These are phyloP conservation scores for Capsicum baccatum DNA, from an alignment of 257 asterid genomes.

Conservation along the genomic window DNA sequence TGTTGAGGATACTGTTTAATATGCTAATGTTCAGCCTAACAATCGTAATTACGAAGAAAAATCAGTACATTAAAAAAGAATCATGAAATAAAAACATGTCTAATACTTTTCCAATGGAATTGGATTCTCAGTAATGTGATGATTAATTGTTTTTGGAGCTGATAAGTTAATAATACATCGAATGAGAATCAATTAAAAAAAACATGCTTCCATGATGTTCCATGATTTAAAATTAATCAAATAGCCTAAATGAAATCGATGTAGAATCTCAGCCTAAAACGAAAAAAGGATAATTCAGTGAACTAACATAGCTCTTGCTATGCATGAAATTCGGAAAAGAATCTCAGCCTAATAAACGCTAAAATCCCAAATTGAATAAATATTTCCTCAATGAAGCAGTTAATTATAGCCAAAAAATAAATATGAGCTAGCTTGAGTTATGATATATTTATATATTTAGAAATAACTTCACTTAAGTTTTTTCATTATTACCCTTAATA, in stretches of 20 bases:
- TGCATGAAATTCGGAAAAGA: no score
- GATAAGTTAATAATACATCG: not conserved
- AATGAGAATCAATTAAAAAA: not conserved
- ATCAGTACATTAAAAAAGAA: not conserved
- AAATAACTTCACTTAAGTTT: no score
- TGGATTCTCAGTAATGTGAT: slow-evolving; percentile 1
- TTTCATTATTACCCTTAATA: no score
- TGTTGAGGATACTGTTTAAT: not conserved
- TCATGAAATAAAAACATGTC: not conserved
- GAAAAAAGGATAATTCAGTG: no score
- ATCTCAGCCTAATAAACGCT: not conserved
- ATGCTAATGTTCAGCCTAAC: slow-evolving; percentile 9
- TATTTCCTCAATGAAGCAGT: not conserved
- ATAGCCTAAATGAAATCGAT: not conserved
- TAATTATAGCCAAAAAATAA: not conserved
- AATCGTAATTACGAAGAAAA: not conserved
- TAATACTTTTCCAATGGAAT: not conserved
- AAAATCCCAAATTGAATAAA: not conserved
- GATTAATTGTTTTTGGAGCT: not conserved
- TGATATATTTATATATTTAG: no score
- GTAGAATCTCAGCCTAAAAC: not conserved
- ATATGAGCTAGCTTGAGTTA: not conserved
- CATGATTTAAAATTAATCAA: not conserved
- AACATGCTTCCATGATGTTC: not conserved
- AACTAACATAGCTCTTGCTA: no score